phyloP scores from a whole-genome alignment of 352 stramenopile genomes.

The Phytophthora quininea region DNA sequence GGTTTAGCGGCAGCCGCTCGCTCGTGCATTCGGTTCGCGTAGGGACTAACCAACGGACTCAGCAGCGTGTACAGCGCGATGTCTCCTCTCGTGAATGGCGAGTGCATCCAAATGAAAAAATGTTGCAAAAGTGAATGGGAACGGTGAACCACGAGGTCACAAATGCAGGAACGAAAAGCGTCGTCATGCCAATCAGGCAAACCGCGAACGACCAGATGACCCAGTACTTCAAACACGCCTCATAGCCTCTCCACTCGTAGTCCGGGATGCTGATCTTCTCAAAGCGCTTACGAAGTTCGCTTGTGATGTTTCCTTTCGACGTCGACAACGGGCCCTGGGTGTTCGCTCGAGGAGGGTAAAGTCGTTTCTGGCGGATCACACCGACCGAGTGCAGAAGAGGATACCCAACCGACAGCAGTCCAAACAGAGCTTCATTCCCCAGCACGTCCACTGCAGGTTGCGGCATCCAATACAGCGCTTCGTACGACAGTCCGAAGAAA shows the following conservation, averaged over 20 bases:
- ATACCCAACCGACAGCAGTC: slow-evolving; percentile 67
- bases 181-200: slow-evolving; percentile 54
- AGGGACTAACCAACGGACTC: slow-evolving; percentile 72
- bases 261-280: slow-evolving; percentile 40
- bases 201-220: slow-evolving; percentile 74
- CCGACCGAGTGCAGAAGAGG: slow-evolving; percentile 71
- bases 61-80: slow-evolving; percentile 76
- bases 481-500: slow-evolving; percentile 68
- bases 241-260: slow-evolving; percentile 72
- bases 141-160: slow-evolving; percentile 55
- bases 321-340: slow-evolving; percentile 13
- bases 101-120: slow-evolving; percentile 87
- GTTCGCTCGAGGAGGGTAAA: slow-evolving; percentile 35
- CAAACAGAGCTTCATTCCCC: slow-evolving; percentile 60
- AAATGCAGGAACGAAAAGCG: slow-evolving; percentile 73
- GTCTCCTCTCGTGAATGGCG: slow-evolving; percentile 70
- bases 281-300: slow-evolving; percentile 36
- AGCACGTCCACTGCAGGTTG: slow-evolving; percentile 52
- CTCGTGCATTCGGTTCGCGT: slow-evolving; percentile 72
- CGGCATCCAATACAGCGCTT: slow-evolving; percentile 62
- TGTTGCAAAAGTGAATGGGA: slow-evolving; percentile 66
- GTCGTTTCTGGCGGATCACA: slow-evolving; percentile 59
- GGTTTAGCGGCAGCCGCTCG: slow-evolving; percentile 19
- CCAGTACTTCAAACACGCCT: slow-evolving; percentile 87
- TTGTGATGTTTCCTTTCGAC: slow-evolving; percentile 17